phyloP scores from a whole-genome alignment of 495 filamentous ascomycete genomes.

The Lineolata rhizophorae region DNA sequence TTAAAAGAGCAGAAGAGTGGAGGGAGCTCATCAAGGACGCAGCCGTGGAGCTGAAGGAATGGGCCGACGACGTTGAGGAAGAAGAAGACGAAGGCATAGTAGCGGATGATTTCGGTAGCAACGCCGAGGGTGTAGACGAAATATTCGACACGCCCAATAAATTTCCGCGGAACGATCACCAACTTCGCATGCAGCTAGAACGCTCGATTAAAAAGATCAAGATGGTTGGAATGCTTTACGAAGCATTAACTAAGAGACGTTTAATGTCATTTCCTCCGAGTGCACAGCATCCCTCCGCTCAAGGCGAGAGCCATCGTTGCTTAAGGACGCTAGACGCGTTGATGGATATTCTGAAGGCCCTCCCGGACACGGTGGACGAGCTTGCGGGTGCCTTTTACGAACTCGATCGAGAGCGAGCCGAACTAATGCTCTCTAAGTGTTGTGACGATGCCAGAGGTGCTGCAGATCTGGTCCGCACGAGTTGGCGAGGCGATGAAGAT shows the following conservation, averaged over 20 bases:
- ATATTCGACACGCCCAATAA: slow-evolving; percentile 30
- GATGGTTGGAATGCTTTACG: slow-evolving; percentile 33
- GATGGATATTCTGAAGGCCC: slow-evolving; percentile 17
- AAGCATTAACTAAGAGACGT: slow-evolving; percentile 36
- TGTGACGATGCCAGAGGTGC: slow-evolving; percentile 2
- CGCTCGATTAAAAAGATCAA: slow-evolving; percentile 31
- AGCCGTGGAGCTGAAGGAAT: slow-evolving; percentile 63
- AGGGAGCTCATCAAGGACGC: slow-evolving; percentile 57
- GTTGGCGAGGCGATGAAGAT: background rate
- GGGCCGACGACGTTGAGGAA: slow-evolving; percentile 33
- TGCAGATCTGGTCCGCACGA: background rate
- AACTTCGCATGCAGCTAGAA: slow-evolving; percentile 35
- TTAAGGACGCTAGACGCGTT: slow-evolving; percentile 17
- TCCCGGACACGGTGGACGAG: slow-evolving; percentile 26
- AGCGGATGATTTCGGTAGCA: slow-evolving; percentile 24
- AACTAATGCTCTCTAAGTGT: slow-evolving; percentile 8
- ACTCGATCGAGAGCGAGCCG: slow-evolving; percentile 20
- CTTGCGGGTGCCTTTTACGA: slow-evolving; percentile 28
- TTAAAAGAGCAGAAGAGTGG: slow-evolving; percentile 25
- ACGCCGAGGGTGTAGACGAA: slow-evolving; percentile 24
- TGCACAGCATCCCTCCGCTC: background rate
- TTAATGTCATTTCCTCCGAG: slow-evolving; percentile 28
- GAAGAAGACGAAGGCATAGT: slow-evolving; percentile 27
- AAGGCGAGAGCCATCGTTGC: background rate
- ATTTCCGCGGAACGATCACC: slow-evolving; percentile 30